Conservation (phyloP, 352 stramenopile species). For the Blastocystis hominis region DNA sequence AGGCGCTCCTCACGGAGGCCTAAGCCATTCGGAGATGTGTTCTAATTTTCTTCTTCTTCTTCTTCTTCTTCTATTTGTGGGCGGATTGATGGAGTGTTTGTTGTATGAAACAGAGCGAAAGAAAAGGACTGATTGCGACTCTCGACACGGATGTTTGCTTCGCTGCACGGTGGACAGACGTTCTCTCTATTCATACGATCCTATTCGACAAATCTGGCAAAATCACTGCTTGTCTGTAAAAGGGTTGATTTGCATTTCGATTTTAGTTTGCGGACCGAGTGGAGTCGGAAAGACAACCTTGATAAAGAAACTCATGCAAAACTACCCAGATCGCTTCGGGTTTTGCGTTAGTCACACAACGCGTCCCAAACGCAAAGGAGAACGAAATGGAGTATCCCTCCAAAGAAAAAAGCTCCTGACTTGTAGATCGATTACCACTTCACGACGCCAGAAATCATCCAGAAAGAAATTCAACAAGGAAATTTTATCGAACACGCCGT, state of each 20-base stretch:
- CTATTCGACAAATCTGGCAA: neutral
- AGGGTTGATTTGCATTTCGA: neutral
- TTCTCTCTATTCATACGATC: too few relatives aligned
- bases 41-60: neutral
- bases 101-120: too few relatives aligned
- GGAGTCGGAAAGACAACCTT: constrained; percentile 82
- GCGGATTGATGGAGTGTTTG: neutral
- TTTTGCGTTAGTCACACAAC: constrained; percentile 83
- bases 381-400: constrained; percentile 3
- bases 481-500: constrained; percentile 76
- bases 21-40: neutral
- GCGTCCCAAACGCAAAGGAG: constrained; percentile 60
- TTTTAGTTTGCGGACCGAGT: constrained; percentile 75
- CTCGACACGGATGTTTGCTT: too few relatives aligned
- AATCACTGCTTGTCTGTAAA: constrained; percentile 36
- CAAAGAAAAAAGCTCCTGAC: neutral
- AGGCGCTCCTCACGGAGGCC: too few relatives aligned
- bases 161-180: too few relatives aligned
- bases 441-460: constrained; percentile 68
- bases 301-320: constrained; percentile 71
- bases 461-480: constrained; percentile 69
- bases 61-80: neutral
- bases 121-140: too few relatives aligned
- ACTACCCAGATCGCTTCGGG: constrained; percentile 73
- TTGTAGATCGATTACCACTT: constrained; percentile 76